phyloP scores from a whole-genome alignment of 192 early-diverging fungal species.

The Funneliformis mosseae region DNA sequence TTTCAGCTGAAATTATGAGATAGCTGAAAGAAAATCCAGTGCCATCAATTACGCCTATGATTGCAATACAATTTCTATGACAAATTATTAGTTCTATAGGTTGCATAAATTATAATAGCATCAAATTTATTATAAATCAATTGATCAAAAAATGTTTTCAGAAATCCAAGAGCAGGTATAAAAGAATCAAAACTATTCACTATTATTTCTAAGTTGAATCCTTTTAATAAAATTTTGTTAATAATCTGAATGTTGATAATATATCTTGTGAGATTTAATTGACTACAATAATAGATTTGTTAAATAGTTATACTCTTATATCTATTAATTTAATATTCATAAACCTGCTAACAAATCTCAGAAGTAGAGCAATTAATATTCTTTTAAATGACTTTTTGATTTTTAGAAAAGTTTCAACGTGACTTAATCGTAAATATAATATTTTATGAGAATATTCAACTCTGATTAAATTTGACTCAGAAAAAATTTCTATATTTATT shows the following conservation, averaged over 20 bases:
- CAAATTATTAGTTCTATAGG: not conserved
- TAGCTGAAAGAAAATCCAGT: slow-evolving; percentile 23
- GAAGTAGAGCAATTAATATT: not conserved
- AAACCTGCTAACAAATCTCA: not conserved
- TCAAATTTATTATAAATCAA: not conserved
- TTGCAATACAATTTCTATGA: slow-evolving; percentile 4
- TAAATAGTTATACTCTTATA: not conserved
- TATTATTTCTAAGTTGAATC: not conserved
- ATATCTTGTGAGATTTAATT: not conserved
- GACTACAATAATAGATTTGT: slow-evolving; percentile 18
- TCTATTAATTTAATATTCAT: not conserved
- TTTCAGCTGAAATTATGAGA: not conserved
- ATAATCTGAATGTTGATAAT: not conserved
- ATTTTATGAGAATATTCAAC: not conserved
- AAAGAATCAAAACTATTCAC: not conserved
- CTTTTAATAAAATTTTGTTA: not conserved
- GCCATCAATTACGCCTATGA: slow-evolving; percentile 9
- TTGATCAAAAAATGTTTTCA: not conserved
- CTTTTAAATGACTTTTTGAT: not conserved
- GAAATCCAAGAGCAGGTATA: slow-evolving; percentile 17
- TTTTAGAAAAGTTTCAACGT: not conserved
- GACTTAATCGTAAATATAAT: not conserved
- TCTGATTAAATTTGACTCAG: not conserved
- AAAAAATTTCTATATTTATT: not conserved
- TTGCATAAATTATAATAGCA: slow-evolving; percentile 12